Conservation (phyloP, 192 early-diverging fungal genomes). For the Backusella sp. region DNA sequence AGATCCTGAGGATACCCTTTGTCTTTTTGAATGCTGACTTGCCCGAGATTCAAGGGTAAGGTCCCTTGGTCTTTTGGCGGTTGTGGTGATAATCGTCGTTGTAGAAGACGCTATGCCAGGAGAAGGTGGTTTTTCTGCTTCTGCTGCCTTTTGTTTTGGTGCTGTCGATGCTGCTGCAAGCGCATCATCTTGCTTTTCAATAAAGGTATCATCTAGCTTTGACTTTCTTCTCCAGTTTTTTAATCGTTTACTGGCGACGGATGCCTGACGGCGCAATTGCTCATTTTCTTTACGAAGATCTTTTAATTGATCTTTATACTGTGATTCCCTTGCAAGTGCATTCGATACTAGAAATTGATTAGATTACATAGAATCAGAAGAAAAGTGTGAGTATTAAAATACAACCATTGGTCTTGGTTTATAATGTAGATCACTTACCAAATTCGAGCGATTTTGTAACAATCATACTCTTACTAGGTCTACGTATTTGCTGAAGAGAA, state of each 20-base stretch:
- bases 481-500: conserved; percentile 62
- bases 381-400: neutral
- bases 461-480: conserved; percentile 80
- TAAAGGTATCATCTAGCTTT: neutral
- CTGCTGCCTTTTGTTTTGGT: neutral
- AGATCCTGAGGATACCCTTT: neutral
- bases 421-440: conserved; percentile 38
- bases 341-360: conserved; percentile 1
- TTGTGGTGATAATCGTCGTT: neutral
- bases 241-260: neutral
- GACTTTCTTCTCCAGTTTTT: neutral
- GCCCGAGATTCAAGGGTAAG: neutral
- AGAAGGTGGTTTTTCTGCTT: neutral
- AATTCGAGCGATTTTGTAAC: conserved; percentile 80
- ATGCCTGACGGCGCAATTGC: conserved; percentile 8
- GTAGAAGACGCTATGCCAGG: neutral
- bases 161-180: neutral
- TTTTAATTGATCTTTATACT: conserved; percentile 11
- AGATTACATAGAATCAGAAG: too few species aligned
- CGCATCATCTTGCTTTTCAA: neutral
- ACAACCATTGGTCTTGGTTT: neutral
- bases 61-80: neutral
- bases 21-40: neutral
- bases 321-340: conserved; percentile 10
- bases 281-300: conserved; percentile 14